These are phyloP conservation scores for Talaromyces rugulosus DNA, from an alignment of 2,329 filamentous ascomycete species.

Conservation along the genomic window DNA sequence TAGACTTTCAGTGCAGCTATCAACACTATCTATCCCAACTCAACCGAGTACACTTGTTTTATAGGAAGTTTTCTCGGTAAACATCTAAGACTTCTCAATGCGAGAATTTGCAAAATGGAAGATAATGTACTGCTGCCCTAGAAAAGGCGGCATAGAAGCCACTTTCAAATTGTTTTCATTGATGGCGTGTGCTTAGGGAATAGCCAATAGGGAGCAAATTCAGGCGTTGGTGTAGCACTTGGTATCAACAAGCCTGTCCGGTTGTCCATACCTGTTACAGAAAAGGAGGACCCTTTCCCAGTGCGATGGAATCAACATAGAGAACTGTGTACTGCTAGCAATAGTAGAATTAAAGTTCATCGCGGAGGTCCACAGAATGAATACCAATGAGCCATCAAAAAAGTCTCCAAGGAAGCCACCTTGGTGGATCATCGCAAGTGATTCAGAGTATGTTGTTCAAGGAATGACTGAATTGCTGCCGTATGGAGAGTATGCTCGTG, in stretches of 20 bases:
- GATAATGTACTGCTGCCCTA: neutral
- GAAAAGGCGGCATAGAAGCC: too few species aligned
- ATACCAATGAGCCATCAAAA: neutral
- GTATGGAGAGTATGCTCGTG: neutral
- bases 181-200: too few species aligned
- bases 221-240: too few species aligned
- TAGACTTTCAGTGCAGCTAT: too few species aligned
- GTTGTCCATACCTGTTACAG: neutral
- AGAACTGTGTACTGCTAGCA: neutral
- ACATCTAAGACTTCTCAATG: neutral
- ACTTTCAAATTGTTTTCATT: too few species aligned
- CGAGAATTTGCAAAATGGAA: neutral
- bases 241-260: too few species aligned
- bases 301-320: neutral
- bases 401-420: neutral
- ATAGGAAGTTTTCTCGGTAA: neutral
- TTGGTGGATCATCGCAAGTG: neutral
- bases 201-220: too few species aligned
- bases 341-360: neutral
- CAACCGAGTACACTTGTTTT: neutral
- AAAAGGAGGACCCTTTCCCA: neutral
- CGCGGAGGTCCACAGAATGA: neutral
- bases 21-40: too few species aligned
- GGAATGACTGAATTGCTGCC: constrained; percentile 3
- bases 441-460: constrained; percentile 2